Evolutionary conservation across 805 yeast genomes (phyloP).

Genomic region (Yamadazyma philogaea): DNA sequence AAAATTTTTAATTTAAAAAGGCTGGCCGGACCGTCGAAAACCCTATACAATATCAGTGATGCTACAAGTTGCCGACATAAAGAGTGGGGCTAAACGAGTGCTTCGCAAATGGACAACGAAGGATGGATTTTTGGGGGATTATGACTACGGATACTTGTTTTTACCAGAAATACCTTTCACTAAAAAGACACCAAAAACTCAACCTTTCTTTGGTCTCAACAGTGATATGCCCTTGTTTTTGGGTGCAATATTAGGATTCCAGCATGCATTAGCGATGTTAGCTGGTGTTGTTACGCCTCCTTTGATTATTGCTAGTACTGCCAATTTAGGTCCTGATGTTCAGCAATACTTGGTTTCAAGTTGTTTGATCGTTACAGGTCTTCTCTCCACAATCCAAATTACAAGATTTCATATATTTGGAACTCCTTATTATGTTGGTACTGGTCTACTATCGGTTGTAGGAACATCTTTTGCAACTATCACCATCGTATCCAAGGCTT

Average conservation of each 20-base stretch:
- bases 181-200: conserved; percentile 45
- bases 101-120: conserved; percentile 59
- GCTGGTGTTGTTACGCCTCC: conserved; percentile 91
- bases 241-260: conserved; percentile 77
- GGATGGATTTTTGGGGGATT: conserved; percentile 84
- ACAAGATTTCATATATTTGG: conserved; percentile 73
- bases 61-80: conserved; percentile 6
- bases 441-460: conserved; percentile 85
- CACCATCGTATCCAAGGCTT: conserved; percentile 68
- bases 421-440: conserved; percentile 78
- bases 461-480: conserved; percentile 91
- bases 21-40: neutral
- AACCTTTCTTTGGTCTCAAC: conserved; percentile 81
- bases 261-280: conserved; percentile 85
- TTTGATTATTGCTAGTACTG: conserved; percentile 60
- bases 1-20: conserved; percentile 1
- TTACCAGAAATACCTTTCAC: conserved; percentile 75
- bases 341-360: conserved; percentile 37
- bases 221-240: conserved; percentile 78
- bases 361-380: conserved; percentile 38
- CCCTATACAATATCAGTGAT: neutral
- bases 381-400: conserved; percentile 60
- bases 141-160: conserved; percentile 76
- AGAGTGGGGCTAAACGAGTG: conserved; percentile 19
- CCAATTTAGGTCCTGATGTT: conserved; percentile 49